phyloP scores from a whole-genome alignment of 371 early-diverging fungal genomes.

The Funneliformis caledonium region DNA sequence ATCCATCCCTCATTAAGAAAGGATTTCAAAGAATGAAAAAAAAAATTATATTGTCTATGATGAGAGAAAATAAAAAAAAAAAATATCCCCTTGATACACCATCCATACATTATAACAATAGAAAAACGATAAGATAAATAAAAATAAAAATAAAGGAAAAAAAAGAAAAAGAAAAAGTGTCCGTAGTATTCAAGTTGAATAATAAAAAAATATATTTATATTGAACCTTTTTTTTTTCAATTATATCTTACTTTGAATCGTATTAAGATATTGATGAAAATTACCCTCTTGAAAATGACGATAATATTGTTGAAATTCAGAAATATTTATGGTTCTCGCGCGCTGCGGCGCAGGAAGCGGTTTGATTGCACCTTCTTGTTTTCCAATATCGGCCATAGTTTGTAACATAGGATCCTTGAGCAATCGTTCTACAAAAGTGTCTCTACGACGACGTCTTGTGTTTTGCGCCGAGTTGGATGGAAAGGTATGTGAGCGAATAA shows the following conservation, averaged over 20 bases:
- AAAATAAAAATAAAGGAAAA: no score
- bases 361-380: conserved; percentile 27
- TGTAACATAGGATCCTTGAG: conserved; percentile 38
- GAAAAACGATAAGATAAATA: no score
- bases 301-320: conserved; percentile 18
- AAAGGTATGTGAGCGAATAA: conserved; percentile 3
- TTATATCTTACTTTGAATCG: conserved; percentile 27
- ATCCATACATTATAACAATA: no score
- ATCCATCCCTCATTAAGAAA: not conserved
- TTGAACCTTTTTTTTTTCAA: not conserved
- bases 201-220: not conserved
- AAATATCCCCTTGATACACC: not conserved
- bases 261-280: not conserved
- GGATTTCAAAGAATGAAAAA: not conserved
- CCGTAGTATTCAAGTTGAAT: no score
- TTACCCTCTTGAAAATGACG: no score
- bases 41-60: not conserved
- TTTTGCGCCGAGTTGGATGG: not conserved
- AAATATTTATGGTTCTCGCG: not conserved
- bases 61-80: no score
- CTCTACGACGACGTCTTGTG: conserved; percentile 10
- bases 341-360: conserved; percentile 30
- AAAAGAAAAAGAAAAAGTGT: no score
- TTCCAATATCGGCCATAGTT: conserved; percentile 41
- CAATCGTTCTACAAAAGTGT: conserved; percentile 32